A percentile compares a stretch with the other conserved stretches of the same genome.
phyloP scores from a whole-genome alignment of 495 filamentous ascomycete genomes.

The Endocarpon pusillum region DNA sequence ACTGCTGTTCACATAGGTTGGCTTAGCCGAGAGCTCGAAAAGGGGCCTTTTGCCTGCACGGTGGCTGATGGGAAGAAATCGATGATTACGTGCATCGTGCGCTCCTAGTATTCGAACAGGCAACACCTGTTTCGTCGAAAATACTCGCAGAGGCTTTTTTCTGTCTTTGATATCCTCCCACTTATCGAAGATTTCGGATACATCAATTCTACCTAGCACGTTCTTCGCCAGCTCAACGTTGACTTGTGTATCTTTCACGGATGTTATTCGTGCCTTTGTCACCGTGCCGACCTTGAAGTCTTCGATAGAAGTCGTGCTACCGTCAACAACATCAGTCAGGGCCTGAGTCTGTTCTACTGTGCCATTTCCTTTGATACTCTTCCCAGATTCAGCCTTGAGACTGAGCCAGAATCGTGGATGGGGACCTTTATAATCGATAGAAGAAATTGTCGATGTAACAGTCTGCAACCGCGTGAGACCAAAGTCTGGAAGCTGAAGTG shows the following conservation, averaged over 20 bases:
- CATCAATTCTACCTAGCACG: conserved; percentile 76
- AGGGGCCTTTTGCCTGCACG: conserved; percentile 57
- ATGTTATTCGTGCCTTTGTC: conserved; percentile 60
- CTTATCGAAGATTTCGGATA: conserved; percentile 72
- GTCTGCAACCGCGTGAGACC: conserved; percentile 58
- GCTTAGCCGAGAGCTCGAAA: conserved; percentile 79
- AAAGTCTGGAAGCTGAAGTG: conserved; percentile 49
- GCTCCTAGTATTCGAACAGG: conserved; percentile 66
- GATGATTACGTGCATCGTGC: conserved; percentile 78
- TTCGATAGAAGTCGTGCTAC: conserved; percentile 39
- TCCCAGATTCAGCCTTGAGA: conserved; percentile 27
- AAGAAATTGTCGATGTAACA: conserved; percentile 48
- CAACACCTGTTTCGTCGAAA: conserved; percentile 52
- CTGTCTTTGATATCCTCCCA: conserved; percentile 74
- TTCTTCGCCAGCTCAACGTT: conserved; percentile 84
- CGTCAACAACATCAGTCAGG: conserved; percentile 53
- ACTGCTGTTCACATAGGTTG: conserved; percentile 37
- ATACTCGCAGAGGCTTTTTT: conserved; percentile 57
- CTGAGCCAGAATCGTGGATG: conserved; percentile 42
- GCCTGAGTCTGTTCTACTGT: conserved; percentile 19
- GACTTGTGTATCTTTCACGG: conserved; percentile 74
- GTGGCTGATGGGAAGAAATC: conserved; percentile 82
- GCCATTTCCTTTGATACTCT: conserved; percentile 11
- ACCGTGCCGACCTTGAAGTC: conserved; percentile 59
- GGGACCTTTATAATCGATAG: conserved; percentile 38